These are phyloP conservation scores for Naegleria fowleri DNA, from an alignment of 208 protist species.

Conservation along the genomic window DNA sequence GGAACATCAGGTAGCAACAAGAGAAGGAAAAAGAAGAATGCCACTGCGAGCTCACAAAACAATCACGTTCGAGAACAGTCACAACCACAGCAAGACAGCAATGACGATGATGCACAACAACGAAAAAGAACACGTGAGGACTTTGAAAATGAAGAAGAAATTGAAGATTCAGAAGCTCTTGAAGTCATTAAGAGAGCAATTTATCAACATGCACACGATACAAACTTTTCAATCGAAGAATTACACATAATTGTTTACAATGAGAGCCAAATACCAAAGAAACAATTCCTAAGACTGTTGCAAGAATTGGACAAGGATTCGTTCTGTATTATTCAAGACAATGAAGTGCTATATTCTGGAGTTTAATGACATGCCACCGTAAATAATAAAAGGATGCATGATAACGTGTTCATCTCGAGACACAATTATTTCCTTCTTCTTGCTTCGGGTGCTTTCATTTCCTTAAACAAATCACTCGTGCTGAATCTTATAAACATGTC, in stretches of 20 bases:
- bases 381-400: too few relatives aligned
- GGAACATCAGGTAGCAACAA: background rate
- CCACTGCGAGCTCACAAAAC: background rate
- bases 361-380: background rate
- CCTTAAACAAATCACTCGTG: background rate
- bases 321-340: background rate
- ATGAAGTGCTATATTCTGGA: background rate
- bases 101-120: too few relatives aligned
- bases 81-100: background rate
- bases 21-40: background rate
- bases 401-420: too few relatives aligned
- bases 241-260: background rate
- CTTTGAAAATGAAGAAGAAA: background rate
- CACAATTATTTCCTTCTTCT: too few relatives aligned
- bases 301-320: background rate
- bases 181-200: background rate
- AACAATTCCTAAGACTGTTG: background rate
- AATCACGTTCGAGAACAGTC: background rate
- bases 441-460: background rate
- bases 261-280: background rate
- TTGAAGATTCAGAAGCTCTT: background rate
- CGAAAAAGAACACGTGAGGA: background rate
- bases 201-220: background rate
- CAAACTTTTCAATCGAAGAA: background rate
- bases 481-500: background rate